Base-by-base conservation (phyloP, 2,329 filamentous ascomycete species). In the Coniochaeta pulveracea region DNA sequence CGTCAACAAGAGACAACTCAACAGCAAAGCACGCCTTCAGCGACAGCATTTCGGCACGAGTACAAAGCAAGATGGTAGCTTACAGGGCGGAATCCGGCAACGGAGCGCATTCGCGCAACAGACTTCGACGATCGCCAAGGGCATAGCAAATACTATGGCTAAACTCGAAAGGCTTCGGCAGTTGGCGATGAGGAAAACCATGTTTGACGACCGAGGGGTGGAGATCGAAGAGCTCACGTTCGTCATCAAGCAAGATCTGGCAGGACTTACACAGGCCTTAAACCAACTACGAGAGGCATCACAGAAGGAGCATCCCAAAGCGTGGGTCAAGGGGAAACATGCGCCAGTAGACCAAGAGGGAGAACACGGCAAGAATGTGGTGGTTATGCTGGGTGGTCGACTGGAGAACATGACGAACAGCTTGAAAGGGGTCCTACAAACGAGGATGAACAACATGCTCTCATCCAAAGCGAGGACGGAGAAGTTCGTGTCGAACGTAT, bases 181-280 rank as follows among this genome's bases (percentile, higher is more conserved):
- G 56, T 64, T 98, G 52, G 91, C 91, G n/a, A 89, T 86, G 57
- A 78, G 89, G 50, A 93, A 94, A 60, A 94, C 91, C 8, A 76
- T 98, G 26, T 98, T 98, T 55, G 91, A 98, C 57, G 91, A 98
- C 62, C 76, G 85, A 53, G 86, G 91, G 0, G 84, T 95, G 35
- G 91, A 98, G 60, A 95, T 96, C 56, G 91, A 91, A 56, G 86
- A 96, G 58, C 75, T 95, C 55, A 95, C 88, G 6, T 95, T 88
- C 51, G 83, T 96, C 51, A 95, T 96, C 66, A 96, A 96, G 63
- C 89, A 96, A 65, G 89, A 96, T 50, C 73, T 96, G 34, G 85
- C 30, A 7, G 21, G 14, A 18, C 30, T 33, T n/a, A 33, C 30
- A 14, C 30, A 33, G 18, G n/a, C 30, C 85, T 2, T 76, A 66